Conservation (phyloP, 345 rosid genomes). For the Cardamine occulta region DNA sequence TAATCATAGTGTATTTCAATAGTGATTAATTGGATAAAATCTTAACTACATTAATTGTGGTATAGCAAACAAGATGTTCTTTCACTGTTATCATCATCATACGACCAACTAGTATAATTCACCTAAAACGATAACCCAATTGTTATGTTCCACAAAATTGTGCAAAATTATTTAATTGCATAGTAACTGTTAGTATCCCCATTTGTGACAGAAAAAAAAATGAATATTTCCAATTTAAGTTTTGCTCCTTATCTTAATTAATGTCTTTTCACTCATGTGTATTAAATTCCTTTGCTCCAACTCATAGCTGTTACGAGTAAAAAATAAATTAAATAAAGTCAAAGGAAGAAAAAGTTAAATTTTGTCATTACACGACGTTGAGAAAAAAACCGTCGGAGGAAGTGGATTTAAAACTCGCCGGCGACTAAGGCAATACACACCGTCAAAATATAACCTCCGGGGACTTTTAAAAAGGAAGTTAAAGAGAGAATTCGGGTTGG, state of each 20-base stretch:
- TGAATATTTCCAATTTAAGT: not conserved
- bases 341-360: slow-evolving; percentile 1
- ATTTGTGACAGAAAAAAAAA: not conserved
- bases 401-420: slow-evolving; percentile 10
- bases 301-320: not conserved
- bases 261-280: not conserved
- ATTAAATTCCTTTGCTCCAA: not conserved
- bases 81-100: not conserved
- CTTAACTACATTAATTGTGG: not conserved
- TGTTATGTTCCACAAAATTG: not conserved
- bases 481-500: slow-evolving; percentile 12
- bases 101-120: not conserved
- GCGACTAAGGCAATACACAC: not conserved
- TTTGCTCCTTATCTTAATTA: not conserved
- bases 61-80: slow-evolving; percentile 5
- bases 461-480: not conserved
- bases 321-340: no score
- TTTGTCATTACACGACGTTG: slow-evolving; percentile 35
- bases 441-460: not conserved
- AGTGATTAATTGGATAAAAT: not conserved
- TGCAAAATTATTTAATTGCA: not conserved
- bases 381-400: not conserved
- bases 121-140: not conserved
- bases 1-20: slow-evolving; percentile 1
- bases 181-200: not conserved